Percentiles rank a stretch among this genome's conserved stretches.
phyloP scores from a whole-genome alignment of 768 basidiomycete genomes.

The Crucibulum laeve region DNA sequence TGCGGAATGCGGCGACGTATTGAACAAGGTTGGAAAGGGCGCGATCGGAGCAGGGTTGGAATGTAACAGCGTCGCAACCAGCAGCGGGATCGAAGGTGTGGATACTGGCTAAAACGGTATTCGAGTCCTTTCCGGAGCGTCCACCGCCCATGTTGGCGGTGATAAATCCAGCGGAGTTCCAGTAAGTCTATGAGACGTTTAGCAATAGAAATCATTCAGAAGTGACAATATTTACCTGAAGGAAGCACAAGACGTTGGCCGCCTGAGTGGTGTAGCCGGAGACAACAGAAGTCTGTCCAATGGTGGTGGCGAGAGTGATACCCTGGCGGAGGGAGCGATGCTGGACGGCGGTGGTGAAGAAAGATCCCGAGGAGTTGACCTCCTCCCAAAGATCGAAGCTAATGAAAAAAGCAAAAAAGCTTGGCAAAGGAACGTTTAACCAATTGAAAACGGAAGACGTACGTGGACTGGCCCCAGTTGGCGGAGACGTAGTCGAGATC shows the following conservation, averaged over 20 bases:
- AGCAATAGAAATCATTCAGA: neutral
- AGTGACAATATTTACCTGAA: constrained; percentile 45
- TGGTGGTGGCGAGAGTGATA: constrained; percentile 49
- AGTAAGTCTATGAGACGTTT: constrained; percentile 53
- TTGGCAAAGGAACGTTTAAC: too few relatives aligned
- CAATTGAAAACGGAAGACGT: constrained; percentile 18
- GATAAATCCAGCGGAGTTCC: constrained; percentile 60
- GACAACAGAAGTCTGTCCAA: constrained; percentile 45
- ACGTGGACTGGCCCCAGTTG: constrained; percentile 68
- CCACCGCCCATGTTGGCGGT: constrained; percentile 77
- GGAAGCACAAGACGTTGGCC: constrained; percentile 63
- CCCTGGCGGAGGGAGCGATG: constrained; percentile 73
- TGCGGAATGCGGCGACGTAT: constrained; percentile 71
- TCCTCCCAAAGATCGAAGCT: constrained; percentile 78
- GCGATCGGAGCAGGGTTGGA: constrained; percentile 82
- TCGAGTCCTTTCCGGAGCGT: constrained; percentile 73
- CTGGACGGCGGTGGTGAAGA: constrained; percentile 79
- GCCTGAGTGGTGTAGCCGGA: constrained; percentile 54
- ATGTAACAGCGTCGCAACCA: constrained; percentile 69
- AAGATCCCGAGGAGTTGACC: constrained; percentile 65
- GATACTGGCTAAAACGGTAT: constrained; percentile 69
- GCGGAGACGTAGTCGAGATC: constrained; percentile 72
- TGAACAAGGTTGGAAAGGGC: constrained; percentile 68
- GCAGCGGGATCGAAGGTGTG: constrained; percentile 72
- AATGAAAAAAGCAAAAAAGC: too few relatives aligned